Base-by-base conservation (phyloP, 225 moss, liverwort and hornwort genomes). In the Polytrichum formosum region DNA sequence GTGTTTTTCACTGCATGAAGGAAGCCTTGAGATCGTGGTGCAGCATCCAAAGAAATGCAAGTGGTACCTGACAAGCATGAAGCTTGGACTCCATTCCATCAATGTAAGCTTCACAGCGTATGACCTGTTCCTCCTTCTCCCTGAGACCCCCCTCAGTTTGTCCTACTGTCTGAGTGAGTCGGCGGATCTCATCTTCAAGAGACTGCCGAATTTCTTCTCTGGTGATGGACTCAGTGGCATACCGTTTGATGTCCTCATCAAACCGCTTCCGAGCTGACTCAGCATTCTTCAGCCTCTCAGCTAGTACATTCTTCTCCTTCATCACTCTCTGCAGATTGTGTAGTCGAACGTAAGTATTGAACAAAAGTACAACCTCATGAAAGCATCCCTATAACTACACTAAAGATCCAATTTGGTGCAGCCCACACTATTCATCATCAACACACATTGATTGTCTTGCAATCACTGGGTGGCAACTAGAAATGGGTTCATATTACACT, bases 31-130 rank as follows among this genome's bases (percentile, higher is more conserved):
- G 16, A 46, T 46, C 13, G 13, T 16, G 46, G 46, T 46, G 46
- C 1, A 46, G 46, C 0, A 10, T 46, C 46, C 13, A 46, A 13
- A 46, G 46, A 46, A 46, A 46, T 46, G 46, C 46, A 16, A 13
- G 46, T 46, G 46, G 46, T 63, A 90, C 89, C 89, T 90, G 89
- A 65, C 86, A 90, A 53, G 83, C 83, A 75, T 90, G 89, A 69
- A 86, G 54, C 76, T 86, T 90, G 13, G 89, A 83, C 75, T 90
- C 89, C 89, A 90, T 86, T 58, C 89, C 83, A 75, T 90, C 89
- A 69, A 90, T 90, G 66, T 90, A 90, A 53, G 89, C 86, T 76
- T 86, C 89, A 72, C 89, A 90, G 19, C 89, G 81, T 76, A 90
- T 84, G 53, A 90, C 86, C 73, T 90, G 89, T 67, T 86, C 86